Base-by-base conservation (phyloP, 1,139 yeast genomes). In the Taphrina deformans region DNA sequence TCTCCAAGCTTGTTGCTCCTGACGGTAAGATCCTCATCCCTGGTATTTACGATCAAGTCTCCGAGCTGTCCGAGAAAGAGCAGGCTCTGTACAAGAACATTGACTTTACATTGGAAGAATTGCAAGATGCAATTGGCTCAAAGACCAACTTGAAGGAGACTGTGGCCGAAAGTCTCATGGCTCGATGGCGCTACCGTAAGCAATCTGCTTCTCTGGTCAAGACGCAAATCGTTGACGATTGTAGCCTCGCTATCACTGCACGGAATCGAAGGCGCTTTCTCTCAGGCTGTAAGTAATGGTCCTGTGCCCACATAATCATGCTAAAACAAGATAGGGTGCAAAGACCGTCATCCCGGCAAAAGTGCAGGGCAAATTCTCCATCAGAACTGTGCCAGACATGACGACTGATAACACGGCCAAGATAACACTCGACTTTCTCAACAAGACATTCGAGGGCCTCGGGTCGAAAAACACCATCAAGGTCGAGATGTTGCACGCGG, bases 221-320 rank as follows among this genome's bases (percentile, higher is more conserved):
- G 52, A 41, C 35, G 26, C 90, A 38, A n/a, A 82, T 79, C 98
- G 5, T 27, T 29, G 18, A 31, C 14, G 10, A 9, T 10, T 2
- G 31, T 14, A 51, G 55, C 99, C 67, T 91, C 99, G 21, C 82
- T 93, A 74, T 91, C 98, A 4, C 78, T 93, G 70, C 99, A 93
- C 78, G 99, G 99, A 71, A 84, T 93, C 68, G 99, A 93, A 79
- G 99, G 99, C 70, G 99, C 99, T 7, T 93, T 93, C 77, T 87
- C 88, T 65, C 63, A 59, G n/a, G 48, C 63, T 27, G 58, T 51
- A 51, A 51, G 23, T 2, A 18, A 6, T 26, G 18, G 18, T 5
- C 7, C 7, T 18, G 51, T 7, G n/a, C 5, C n/a, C 14, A 5
- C 45, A n/a, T 18, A 44, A 10, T 10, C 16, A 6, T 23, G 26